Conservation (phyloP, 78 protist genomes). For the Tieghemostelium lacteum region DNA sequence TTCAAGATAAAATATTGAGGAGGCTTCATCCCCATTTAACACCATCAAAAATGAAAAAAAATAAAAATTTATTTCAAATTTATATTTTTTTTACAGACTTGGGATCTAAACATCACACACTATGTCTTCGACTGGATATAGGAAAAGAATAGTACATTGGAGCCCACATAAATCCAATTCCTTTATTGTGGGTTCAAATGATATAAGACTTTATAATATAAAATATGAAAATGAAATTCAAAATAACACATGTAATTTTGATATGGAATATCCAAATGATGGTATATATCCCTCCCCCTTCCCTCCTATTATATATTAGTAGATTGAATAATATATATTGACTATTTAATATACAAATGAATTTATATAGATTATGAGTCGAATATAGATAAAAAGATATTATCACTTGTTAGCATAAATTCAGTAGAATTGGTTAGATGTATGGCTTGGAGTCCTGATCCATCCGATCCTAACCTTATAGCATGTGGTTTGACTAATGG, state of each 20-base stretch:
- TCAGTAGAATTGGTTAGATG: constrained; percentile 56
- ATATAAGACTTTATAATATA: constrained; percentile 59
- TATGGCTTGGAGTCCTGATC: constrained; percentile 73
- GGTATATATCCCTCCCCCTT: neutral
- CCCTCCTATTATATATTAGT: neutral
- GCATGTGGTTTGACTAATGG: constrained; percentile 76
- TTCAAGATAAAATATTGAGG: too few relatives aligned
- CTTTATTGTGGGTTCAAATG: constrained; percentile 65
- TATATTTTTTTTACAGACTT: neutral
- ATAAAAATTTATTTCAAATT: too few relatives aligned
- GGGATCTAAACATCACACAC: neutral
- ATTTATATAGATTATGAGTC: constrained; percentile 24
- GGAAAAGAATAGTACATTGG: constrained; percentile 53
- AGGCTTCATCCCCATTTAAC: too few relatives aligned
- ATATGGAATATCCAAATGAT: constrained; percentile 71
- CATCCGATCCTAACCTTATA: constrained; percentile 40
- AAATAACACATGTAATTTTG: constrained; percentile 1
- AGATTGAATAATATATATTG: neutral
- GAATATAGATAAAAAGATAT: constrained; percentile 52
- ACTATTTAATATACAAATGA: neutral
- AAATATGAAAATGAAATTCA: neutral
- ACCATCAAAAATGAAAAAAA: too few relatives aligned
- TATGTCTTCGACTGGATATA: neutral
- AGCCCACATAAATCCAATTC: constrained; percentile 49
- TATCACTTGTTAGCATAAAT: constrained; percentile 36